These are phyloP conservation scores for Xylaria sp. DNA, from an alignment of 2,329 filamentous ascomycete genomes.

Conservation along the genomic window DNA sequence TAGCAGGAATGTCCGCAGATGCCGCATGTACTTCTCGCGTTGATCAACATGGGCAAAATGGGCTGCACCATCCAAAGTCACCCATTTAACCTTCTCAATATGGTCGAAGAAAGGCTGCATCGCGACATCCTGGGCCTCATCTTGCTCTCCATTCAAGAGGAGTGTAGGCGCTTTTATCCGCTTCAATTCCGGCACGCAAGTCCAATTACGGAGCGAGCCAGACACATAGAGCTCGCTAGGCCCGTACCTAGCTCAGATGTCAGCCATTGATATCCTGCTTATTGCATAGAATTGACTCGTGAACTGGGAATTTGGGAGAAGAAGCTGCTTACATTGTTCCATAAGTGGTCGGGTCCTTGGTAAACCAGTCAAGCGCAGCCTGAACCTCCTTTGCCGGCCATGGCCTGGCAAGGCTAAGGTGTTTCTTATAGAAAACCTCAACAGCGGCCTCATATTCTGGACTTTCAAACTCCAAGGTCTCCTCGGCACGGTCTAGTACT, in stretches of 20 bases:
- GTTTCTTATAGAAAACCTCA: conserved; percentile 48
- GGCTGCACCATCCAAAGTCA: conserved; percentile 49
- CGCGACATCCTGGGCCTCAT: conserved; percentile 50
- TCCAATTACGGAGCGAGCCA: conserved; percentile 45
- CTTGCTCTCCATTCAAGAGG: conserved; percentile 50
- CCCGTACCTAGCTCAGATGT: conserved; percentile 32
- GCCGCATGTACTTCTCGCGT: conserved; percentile 44
- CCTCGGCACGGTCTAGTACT: conserved; percentile 36
- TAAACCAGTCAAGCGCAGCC: conserved; percentile 46
- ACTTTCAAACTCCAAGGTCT: conserved; percentile 43
- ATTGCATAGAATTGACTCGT: background rate
- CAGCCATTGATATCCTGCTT: background rate
- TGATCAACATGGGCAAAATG: conserved; percentile 51
- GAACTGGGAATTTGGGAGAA: background rate
- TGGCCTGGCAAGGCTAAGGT: conserved; percentile 40
- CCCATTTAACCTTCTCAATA: conserved; percentile 52
- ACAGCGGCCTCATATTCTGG: conserved; percentile 48
- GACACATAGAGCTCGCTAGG: conserved; percentile 40
- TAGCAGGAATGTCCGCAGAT: conserved; percentile 26
- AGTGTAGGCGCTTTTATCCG: conserved; percentile 50
- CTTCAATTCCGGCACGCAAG: conserved; percentile 38
- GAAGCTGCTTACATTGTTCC: conserved; percentile 45
- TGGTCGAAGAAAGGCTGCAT: conserved; percentile 51
- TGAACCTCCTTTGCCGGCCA: conserved; percentile 45
- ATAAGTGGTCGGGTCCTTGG: conserved; percentile 49